phyloP scores from a whole-genome alignment of 257 asterid species.

The Solanum gandarillasii region DNA sequence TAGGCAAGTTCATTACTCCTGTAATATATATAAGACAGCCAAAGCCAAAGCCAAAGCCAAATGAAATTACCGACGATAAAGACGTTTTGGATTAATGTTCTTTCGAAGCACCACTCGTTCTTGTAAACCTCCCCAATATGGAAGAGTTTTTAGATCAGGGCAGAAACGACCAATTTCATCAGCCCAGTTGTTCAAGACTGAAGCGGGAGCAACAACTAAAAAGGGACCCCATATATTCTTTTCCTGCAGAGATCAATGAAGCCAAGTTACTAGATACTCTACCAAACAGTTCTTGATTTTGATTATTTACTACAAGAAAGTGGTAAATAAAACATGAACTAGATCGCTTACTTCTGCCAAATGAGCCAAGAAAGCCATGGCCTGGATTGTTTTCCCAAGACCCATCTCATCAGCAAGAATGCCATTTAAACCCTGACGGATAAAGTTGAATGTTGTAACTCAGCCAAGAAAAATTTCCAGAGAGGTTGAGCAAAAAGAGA shows the following conservation, averaged over 20 bases:
- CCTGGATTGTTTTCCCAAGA: conserved; percentile 94
- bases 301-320: not conserved
- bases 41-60: not conserved
- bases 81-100: conserved; percentile 95
- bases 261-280: conserved; percentile 10
- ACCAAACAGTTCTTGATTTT: not conserved
- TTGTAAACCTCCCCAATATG: conserved; percentile 91
- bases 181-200: conserved; percentile 96
- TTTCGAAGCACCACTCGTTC: conserved; percentile 86
- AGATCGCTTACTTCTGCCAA: conserved; percentile 74
- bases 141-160: conserved; percentile 93
- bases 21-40: not conserved
- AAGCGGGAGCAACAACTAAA: conserved; percentile 97
- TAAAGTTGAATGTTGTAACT: not conserved
- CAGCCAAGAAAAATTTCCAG: not conserved
- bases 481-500: not conserved
- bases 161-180: conserved; percentile 97
- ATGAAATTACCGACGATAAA: conserved; percentile 66
- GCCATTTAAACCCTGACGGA: conserved; percentile 81
- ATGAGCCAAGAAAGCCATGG: conserved; percentile 98
- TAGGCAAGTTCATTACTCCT: not conserved
- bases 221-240: conserved; percentile 99
- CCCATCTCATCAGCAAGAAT: conserved; percentile 99
- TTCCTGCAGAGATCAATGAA: conserved; percentile 38
- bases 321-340: not conserved